These are phyloP conservation scores for Globisporangium emineosum DNA, from an alignment of 352 stramenopile species.

Conservation along the genomic window DNA sequence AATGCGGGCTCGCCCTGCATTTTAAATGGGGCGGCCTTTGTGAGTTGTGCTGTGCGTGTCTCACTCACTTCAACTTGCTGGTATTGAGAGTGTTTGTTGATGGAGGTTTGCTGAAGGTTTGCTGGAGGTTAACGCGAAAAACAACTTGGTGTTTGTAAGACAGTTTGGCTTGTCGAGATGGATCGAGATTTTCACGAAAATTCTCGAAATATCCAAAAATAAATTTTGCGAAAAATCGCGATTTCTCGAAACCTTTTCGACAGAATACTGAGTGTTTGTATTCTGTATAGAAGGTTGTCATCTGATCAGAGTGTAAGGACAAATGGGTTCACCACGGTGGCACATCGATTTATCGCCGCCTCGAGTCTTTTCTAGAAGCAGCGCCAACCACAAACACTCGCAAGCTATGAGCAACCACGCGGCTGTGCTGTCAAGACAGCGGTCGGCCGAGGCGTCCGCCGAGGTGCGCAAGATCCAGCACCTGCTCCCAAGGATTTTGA, in stretches of 20 bases:
- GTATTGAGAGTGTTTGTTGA: background rate
- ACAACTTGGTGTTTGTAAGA: background rate
- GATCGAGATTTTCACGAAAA: background rate
- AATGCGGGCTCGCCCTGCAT: background rate
- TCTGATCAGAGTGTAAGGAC: background rate
- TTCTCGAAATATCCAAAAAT: background rate
- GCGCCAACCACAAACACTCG: background rate
- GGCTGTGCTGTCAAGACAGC: background rate
- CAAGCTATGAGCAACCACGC: background rate
- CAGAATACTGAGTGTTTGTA: background rate
- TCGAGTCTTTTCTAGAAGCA: background rate
- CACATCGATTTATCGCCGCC: background rate
- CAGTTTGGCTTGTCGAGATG: background rate
- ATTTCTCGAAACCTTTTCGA: background rate
- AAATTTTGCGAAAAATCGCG: background rate
- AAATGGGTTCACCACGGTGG: background rate
- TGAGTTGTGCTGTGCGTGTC: background rate
- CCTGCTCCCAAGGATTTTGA: constrained; percentile 37
- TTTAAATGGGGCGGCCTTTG: background rate
- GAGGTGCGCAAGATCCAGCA: constrained; percentile 37
- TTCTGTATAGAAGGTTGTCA: background rate
- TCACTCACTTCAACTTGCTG: background rate
- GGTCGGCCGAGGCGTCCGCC: constrained; percentile 41
- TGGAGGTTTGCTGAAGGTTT: too few species aligned
- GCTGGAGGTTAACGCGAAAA: background rate